Conservation (phyloP, 495 filamentous ascomycete species). For the Aspergillus incahuasiensis region DNA sequence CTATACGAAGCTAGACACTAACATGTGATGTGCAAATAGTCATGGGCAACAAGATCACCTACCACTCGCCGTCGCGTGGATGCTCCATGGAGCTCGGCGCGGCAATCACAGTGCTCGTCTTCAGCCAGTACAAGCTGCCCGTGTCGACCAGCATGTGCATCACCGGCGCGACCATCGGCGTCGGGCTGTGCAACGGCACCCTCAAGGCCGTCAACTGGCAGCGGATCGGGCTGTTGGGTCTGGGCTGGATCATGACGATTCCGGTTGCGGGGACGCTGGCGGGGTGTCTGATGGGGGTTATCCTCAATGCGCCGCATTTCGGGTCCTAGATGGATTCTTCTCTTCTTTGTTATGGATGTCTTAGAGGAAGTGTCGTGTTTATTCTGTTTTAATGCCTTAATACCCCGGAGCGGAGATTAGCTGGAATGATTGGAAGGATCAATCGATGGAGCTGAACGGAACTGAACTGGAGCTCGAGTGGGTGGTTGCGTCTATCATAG, state of each 20-base stretch:
- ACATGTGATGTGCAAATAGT: slow-evolving; percentile 28
- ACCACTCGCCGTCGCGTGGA: slow-evolving; percentile 57
- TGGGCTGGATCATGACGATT: slow-evolving; percentile 60
- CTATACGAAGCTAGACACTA: slow-evolving; percentile 14
- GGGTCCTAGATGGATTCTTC: not conserved
- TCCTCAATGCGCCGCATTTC: slow-evolving; percentile 58
- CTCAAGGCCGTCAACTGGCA: slow-evolving; percentile 61
- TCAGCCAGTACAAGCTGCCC: slow-evolving; percentile 57
- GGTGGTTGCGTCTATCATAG: too few species aligned
- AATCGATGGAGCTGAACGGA: too few species aligned
- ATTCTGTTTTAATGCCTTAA: too few species aligned
- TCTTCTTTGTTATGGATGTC: not conserved
- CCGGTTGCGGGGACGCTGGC: slow-evolving; percentile 57
- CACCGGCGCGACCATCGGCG: slow-evolving; percentile 54
- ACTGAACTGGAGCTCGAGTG: too few species aligned
- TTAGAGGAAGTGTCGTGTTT: too few species aligned
- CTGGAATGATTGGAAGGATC: too few species aligned
- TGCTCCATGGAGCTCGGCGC: slow-evolving; percentile 64
- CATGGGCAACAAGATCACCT: slow-evolving; percentile 66
- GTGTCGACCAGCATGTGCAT: slow-evolving; percentile 58
- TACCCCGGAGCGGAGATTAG: too few species aligned
- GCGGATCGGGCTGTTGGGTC: slow-evolving; percentile 48
- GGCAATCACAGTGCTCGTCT: slow-evolving; percentile 60
- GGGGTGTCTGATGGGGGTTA: slow-evolving; percentile 57
- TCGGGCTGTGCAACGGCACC: slow-evolving; percentile 53